These are phyloP conservation scores for Trichoderma sp. DNA, from an alignment of 2,329 filamentous ascomycete species.

Conservation along the genomic window DNA sequence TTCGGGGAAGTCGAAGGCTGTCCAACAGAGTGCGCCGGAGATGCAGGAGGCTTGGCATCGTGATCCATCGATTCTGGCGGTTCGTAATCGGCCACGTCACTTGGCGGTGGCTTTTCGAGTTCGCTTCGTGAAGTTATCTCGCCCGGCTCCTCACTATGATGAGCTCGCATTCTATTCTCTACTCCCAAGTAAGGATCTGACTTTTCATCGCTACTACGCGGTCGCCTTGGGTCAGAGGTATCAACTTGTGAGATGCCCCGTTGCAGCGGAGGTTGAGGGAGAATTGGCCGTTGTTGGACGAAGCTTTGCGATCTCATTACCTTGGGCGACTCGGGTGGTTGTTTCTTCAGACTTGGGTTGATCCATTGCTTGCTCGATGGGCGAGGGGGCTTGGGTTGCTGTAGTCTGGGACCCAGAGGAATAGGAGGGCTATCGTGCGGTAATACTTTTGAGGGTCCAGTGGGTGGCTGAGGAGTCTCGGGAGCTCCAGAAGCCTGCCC, in stretches of 20 bases:
- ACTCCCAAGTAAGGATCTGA: constrained; percentile 41
- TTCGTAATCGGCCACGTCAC: constrained; percentile 18
- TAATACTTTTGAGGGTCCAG: constrained; percentile 44
- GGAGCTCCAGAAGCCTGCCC: constrained; percentile 39
- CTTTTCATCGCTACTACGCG: constrained; percentile 56
- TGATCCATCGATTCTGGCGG: constrained; percentile 19
- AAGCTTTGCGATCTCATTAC: constrained; percentile 53
- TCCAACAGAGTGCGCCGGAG: not conserved
- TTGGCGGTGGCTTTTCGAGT: constrained; percentile 35
- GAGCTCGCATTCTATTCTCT: constrained; percentile 41
- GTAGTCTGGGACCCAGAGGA: constrained; percentile 55
- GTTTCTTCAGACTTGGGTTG: constrained; percentile 54
- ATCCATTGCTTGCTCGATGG: constrained; percentile 63
- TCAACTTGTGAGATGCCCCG: constrained; percentile 40
- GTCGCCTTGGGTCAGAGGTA: constrained; percentile 45
- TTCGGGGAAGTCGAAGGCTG: not conserved
- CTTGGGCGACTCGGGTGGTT: constrained; percentile 54
- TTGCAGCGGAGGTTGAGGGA: constrained; percentile 32
- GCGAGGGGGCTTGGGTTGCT: constrained; percentile 48
- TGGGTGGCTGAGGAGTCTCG: constrained; percentile 39
- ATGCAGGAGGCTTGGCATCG: not conserved
- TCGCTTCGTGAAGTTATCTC: constrained; percentile 47
- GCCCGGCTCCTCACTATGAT: constrained; percentile 49
- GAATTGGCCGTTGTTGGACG: constrained; percentile 42
- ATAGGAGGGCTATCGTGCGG: constrained; percentile 50